Evolutionary conservation across 2,329 filamentous ascomycete genomes (phyloP).

Genomic region (Aureobasidium sp.): DNA sequence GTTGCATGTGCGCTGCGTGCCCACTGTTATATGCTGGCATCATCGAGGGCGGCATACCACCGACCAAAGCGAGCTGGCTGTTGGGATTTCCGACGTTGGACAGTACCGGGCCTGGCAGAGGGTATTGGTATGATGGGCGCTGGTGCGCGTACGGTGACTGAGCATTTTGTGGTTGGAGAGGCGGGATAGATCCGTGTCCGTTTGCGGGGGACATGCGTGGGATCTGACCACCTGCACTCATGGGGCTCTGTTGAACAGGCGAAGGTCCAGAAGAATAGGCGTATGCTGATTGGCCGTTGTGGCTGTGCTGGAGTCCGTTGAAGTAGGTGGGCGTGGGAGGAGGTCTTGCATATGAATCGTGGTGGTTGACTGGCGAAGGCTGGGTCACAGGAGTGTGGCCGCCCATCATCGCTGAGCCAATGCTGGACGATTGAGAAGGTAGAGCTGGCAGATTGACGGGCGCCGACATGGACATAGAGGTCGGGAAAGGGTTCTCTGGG

Average conservation of each 20-base stretch:
- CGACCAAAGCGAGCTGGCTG: slow-evolving; percentile 62
- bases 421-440: slow-evolving; percentile 37
- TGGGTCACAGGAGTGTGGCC: slow-evolving; percentile 19
- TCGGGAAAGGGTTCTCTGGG: slow-evolving; percentile 57
- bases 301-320: slow-evolving; percentile 42
- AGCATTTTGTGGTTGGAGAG: slow-evolving; percentile 40
- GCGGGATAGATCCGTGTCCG: slow-evolving; percentile 34
- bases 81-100: slow-evolving; percentile 70
- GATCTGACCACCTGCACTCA: slow-evolving; percentile 37
- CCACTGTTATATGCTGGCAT: slow-evolving; percentile 51
- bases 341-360: slow-evolving; percentile 50
- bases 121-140: slow-evolving; percentile 43
- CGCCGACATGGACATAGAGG: slow-evolving; percentile 47
- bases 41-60: slow-evolving; percentile 48
- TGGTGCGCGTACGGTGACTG: slow-evolving; percentile 40
- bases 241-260: slow-evolving; percentile 41
- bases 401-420: slow-evolving; percentile 38
- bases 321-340: slow-evolving; percentile 57
- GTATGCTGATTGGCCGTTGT: slow-evolving; percentile 40
- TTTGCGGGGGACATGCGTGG: slow-evolving; percentile 46
- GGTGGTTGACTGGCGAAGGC: slow-evolving; percentile 42
- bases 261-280: slow-evolving; percentile 42
- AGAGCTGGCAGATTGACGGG: slow-evolving; percentile 39
- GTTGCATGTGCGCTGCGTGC: slow-evolving; percentile 57
- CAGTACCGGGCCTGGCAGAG: slow-evolving; percentile 60